Conservation (phyloP, 2,329 filamentous ascomycete species). For the Xylaria sp. region DNA sequence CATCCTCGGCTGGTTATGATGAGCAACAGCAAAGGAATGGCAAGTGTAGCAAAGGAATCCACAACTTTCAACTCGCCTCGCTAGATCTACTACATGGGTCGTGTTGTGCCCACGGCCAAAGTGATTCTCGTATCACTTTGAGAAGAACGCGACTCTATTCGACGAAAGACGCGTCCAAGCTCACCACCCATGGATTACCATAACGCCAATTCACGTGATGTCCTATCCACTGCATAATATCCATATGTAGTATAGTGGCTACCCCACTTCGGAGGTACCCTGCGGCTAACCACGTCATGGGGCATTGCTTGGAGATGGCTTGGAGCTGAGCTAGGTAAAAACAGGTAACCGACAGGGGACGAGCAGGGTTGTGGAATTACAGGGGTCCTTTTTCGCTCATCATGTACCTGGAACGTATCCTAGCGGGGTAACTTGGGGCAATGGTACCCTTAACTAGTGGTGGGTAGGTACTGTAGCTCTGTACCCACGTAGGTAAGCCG, state of each 20-base stretch:
- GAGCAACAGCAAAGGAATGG: slow-evolving; percentile 1
- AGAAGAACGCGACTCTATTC: slow-evolving; percentile 7
- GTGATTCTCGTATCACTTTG: neutral
- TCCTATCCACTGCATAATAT: too few relatives aligned
- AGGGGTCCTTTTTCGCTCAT: slow-evolving; percentile 7
- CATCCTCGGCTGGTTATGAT: slow-evolving; percentile 29
- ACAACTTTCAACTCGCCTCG: neutral
- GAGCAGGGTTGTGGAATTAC: neutral
- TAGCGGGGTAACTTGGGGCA: slow-evolving; percentile 14
- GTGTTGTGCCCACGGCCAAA: neutral
- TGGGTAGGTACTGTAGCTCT: too few relatives aligned
- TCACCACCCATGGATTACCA: neutral
- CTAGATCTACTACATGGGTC: neutral
- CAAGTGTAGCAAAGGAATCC: slow-evolving; percentile 15
- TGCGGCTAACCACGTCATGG: slow-evolving; percentile 20
- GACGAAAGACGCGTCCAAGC: slow-evolving; percentile 27
- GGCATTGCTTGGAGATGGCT: neutral
- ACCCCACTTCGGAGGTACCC: neutral
- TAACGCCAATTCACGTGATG: slow-evolving; percentile 42
- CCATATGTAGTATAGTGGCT: neutral
- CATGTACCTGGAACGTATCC: neutral
- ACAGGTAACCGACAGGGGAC: slow-evolving; percentile 10
- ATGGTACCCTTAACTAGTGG: too few relatives aligned
- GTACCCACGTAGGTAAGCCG: too few relatives aligned
- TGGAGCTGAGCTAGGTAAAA: slow-evolving; percentile 6